Evolutionary conservation across 2,329 filamentous ascomycete genomes (phyloP), one percentile per base, ranked within the genome.

Genomic region (Claviceps purpurea): DNA sequence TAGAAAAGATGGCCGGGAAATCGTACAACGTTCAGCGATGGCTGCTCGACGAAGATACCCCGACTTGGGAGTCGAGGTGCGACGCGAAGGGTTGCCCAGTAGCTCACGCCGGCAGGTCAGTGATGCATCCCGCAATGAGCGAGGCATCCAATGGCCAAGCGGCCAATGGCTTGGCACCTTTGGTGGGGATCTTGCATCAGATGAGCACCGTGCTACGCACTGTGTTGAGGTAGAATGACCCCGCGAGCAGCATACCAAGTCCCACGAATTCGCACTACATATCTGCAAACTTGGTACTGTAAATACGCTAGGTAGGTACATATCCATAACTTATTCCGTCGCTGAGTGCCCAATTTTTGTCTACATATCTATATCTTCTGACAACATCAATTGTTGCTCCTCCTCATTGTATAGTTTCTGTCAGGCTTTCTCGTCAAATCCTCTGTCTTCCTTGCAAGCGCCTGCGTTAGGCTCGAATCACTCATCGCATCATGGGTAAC

Each of bases 401-500:
- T 30, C 44, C 7, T n/a, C 11, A 34, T 37, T 13, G 16, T 22
- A 10, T 46, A 8, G 16, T 18, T n/a, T 34, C 26, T 18, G 4
- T 5, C 43, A 18, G 24, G 18, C 41, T 43, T 10, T 34, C 4
- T 24, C 20, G 3, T 8, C 41, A 43, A n/a, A 22, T 3, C 13
- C 13, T 6, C 14, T 10, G 6, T 14, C 41, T 30, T 8, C 3
- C 16, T 45, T 45, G 24, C 22, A 26, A 30, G 14, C 5, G 3
- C 24, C 20, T 24, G 14, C 20, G n/a, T 24, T 16, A 14, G 8
- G 22, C n/a, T 8, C 10, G 30, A 51, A 14, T 6, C 43, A 40
- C 16, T 16, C n/a, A 18, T n/a, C 24, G 43, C 50, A 47, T 14
- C 22, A 51, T 98, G 93, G 93, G 93, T 66, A 98, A 98, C 72